phyloP scores from a whole-genome alignment of 2,329 filamentous ascomycete genomes.

The Sporothrix sp. region DNA sequence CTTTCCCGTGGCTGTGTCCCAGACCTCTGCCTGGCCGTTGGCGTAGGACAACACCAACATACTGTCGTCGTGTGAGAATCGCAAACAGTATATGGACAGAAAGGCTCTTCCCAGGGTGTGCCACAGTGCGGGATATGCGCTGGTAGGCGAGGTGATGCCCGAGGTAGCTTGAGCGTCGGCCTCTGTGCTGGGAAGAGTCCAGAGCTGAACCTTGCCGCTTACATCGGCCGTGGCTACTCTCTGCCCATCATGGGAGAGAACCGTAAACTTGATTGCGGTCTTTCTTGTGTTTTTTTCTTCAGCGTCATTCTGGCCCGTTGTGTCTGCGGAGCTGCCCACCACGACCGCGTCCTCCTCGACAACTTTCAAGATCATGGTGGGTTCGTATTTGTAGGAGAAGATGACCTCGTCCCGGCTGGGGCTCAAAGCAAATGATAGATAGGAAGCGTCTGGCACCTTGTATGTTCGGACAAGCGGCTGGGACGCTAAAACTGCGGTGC shows the following conservation, averaged over 20 bases:
- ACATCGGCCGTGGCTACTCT: background rate
- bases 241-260: background rate
- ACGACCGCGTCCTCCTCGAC: background rate
- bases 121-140: background rate
- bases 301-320: background rate
- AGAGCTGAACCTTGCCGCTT: background rate
- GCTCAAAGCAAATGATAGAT: background rate
- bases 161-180: background rate
- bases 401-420: background rate
- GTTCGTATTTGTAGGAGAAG: background rate
- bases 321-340: background rate
- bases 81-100: too few species aligned
- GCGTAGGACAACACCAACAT: background rate
- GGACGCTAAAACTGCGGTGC: background rate
- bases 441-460: background rate
- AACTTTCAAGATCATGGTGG: background rate
- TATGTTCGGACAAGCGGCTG: background rate
- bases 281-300: background rate
- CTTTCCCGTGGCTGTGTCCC: background rate
- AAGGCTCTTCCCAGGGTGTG: background rate
- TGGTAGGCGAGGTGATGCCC: background rate
- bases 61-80: too few species aligned
- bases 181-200: background rate
- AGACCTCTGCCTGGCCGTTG: background rate
- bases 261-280: background rate